A percentile compares a stretch with the other conserved stretches of the same genome.
These are phyloP conservation scores for Cutaneotrichosporon cavernicola DNA, from an alignment of 1,284 basidiomycete species.

Conservation along the genomic window DNA sequence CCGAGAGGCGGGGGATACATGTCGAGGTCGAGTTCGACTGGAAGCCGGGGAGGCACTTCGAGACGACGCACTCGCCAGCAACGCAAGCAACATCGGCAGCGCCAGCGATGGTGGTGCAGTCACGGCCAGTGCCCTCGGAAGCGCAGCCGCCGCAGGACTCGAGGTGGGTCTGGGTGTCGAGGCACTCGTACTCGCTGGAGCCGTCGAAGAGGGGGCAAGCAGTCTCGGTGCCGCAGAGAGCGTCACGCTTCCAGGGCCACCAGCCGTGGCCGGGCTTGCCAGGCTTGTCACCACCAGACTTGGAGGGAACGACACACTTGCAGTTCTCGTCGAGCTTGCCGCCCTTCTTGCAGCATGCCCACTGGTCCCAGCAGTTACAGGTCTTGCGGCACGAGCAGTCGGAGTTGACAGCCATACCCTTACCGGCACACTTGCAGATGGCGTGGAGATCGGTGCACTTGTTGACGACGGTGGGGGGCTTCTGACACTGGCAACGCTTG, in stretches of 20 bases:
- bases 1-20: not conserved
- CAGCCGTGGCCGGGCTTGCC: slow-evolving; percentile 9
- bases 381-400: slow-evolving; percentile 23
- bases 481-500: slow-evolving; percentile 13
- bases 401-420: slow-evolving; percentile 16
- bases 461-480: slow-evolving; percentile 16
- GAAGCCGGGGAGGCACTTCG: slow-evolving; percentile 22
- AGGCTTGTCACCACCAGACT: not conserved
- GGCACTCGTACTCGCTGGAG: slow-evolving; percentile 26
- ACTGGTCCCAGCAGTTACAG: slow-evolving; percentile 21
- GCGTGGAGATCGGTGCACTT: slow-evolving; percentile 19
- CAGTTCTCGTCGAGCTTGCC: slow-evolving; percentile 21
- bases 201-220: slow-evolving; percentile 20
- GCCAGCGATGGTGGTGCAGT: slow-evolving; percentile 65
- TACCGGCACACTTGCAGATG: slow-evolving; percentile 16
- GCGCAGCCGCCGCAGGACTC: slow-evolving; percentile 66
- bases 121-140: slow-evolving; percentile 61
- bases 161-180: slow-evolving; percentile 24
- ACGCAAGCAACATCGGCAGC: slow-evolving; percentile 40
- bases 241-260: slow-evolving; percentile 13
- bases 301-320: slow-evolving; percentile 22
- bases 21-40: slow-evolving; percentile 3
- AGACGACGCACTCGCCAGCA: slow-evolving; percentile 22
- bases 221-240: slow-evolving; percentile 15
- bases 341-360: slow-evolving; percentile 17